Evolutionary conservation across 768 basidiomycete species (phyloP).

Genomic region (Harrya chromipes): DNA sequence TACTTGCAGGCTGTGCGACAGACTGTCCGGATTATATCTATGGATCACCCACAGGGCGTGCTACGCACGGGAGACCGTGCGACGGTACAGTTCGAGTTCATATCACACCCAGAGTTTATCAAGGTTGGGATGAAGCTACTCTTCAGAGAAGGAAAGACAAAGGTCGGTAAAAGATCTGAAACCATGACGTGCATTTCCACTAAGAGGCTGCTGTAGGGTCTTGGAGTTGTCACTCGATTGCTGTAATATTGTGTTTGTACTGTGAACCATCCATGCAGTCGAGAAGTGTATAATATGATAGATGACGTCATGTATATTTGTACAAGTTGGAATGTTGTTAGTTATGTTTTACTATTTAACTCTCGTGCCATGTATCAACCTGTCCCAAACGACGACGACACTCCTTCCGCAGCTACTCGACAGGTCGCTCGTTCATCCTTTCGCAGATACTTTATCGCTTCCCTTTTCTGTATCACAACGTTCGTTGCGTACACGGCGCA

Average conservation of each 20-base stretch:
- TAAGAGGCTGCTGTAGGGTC: slow-evolving; percentile 45
- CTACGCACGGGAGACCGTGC: slow-evolving; percentile 94
- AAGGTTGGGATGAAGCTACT: slow-evolving; percentile 92
- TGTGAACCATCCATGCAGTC: too few species aligned
- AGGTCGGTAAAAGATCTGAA: slow-evolving; percentile 44
- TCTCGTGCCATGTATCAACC: slow-evolving; percentile 18
- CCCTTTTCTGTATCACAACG: slow-evolving; percentile 34
- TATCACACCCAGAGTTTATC: slow-evolving; percentile 86
- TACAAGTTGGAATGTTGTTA: slow-evolving; percentile 17
- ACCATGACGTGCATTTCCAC: slow-evolving; percentile 1
- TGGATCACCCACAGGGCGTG: slow-evolving; percentile 87
- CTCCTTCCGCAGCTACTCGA: slow-evolving; percentile 14
- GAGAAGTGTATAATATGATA: too few species aligned
- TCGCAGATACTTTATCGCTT: slow-evolving; percentile 35
- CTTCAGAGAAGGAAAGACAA: slow-evolving; percentile 95
- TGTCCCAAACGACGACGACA: slow-evolving; percentile 13
- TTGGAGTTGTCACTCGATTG: slow-evolving; percentile 72
- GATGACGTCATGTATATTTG: slow-evolving; percentile 18
- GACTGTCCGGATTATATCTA: slow-evolving; percentile 85
- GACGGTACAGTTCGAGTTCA: slow-evolving; percentile 93
- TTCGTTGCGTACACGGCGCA: slow-evolving; percentile 43
- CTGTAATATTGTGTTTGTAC: slow-evolving; percentile 38
- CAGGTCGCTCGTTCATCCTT: slow-evolving; percentile 25
- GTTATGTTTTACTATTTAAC: not conserved
- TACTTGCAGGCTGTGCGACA: slow-evolving; percentile 75